A percentile compares a stretch with the other conserved stretches of the same genome.
Conservation (phyloP, 345 rosid genomes). For the Gynandropsis gynandra region DNA sequence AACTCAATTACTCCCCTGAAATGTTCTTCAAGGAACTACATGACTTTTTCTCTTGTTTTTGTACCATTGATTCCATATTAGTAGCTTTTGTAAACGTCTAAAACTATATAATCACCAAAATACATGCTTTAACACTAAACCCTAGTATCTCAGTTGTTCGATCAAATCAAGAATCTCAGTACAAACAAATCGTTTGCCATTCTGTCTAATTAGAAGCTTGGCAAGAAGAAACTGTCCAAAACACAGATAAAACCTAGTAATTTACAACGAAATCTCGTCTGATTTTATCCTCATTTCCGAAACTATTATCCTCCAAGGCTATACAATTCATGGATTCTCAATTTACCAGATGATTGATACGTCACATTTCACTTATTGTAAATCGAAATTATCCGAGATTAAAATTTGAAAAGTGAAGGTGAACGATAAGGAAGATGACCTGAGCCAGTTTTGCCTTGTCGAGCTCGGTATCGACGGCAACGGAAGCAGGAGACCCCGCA, state of each 20-base stretch:
- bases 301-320: too few species aligned
- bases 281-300: too few species aligned
- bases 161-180: neutral
- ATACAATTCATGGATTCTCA: too few species aligned
- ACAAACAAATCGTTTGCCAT: neutral
- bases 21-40: neutral
- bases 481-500: conserved; percentile 27
- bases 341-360: too few species aligned
- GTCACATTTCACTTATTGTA: too few species aligned
- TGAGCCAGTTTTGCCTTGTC: conserved; percentile 49
- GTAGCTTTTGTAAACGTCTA: neutral
- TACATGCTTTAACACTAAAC: conserved; percentile 1
- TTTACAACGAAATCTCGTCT: too few species aligned
- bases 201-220: too few species aligned
- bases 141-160: neutral
- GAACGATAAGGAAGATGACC: conserved; percentile 22
- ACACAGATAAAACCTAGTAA: too few species aligned
- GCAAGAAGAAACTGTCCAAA: too few species aligned
- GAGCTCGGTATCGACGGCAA: conserved; percentile 28
- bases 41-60: neutral
- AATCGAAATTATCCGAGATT: neutral
- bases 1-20: neutral
- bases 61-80: neutral
- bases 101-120: neutral
- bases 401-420: neutral